Base-by-base conservation (phyloP, 2,329 filamentous ascomycete genomes). In the Hyphodiscus sp. region DNA sequence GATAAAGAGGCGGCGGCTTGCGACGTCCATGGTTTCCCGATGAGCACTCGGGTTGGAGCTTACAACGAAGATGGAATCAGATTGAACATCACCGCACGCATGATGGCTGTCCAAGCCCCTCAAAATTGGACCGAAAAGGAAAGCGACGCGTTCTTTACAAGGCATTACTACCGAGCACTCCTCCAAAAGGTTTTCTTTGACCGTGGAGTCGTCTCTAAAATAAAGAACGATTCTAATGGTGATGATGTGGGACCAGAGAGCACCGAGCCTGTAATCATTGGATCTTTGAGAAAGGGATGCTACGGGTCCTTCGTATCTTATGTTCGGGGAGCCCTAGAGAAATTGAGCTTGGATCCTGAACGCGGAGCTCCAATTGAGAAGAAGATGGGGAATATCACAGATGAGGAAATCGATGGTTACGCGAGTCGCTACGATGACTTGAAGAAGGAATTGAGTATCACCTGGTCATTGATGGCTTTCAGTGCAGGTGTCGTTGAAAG, bases 51-150 rank as follows among this genome's bases (percentile, higher is more conserved):
- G 15, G 75, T 96, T 47, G 77, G 66, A 70, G 81, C 69, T 2
- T 80, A 86, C 62, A 70, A 74, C 19, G 73, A 71, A 16, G 69
- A 69, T 20, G 90, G 91, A 2, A 77, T 97, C 46, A 81, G 89
- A 20, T 77, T 97, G 53, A 97, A 99, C 70, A 96, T 97, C 67
- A 99, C 94, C 3, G 91, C 94, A 1, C 83, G 94, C 45, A 96
- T 96, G 87, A 96, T 97, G 92, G 92, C 92, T 2, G 91, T 95
- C 48, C 94, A 99, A 73, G 94, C 94, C 8, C 91, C 94, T 1
- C 78, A 85, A 55, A 99, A 99, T 73, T 99, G 94, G 94, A 87
- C 87, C 1, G 75, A 77, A 20, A 74, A 78, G 26, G 91, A 96
- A 56, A 95, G 89, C 67, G 86, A 91, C 49, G 78, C 76, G 8